Base-by-base conservation (phyloP, 1,139 yeast genomes). In the Candida buenavistaensis region DNA sequence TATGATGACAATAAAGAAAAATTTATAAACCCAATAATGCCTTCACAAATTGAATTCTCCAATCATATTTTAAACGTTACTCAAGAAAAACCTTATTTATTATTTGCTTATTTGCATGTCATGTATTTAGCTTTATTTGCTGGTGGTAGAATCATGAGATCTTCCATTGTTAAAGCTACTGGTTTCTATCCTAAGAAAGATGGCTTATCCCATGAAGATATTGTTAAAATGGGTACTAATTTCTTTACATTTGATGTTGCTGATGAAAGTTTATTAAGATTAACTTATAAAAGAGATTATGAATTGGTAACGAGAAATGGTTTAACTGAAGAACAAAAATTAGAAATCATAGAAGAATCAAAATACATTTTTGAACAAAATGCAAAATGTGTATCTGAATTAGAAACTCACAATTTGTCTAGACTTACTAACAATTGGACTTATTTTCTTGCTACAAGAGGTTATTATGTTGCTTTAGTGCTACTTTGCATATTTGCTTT, bases 121-220 rank as follows among this genome's bases (percentile, higher is more conserved):
- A 74, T 86, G 80, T 87, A 87, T 58, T 65, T 86, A 52, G 95
- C 94, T 1, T 70, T 87, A 33, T 87, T 87, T 62, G 95, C 95
- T 5, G 96, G 96, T 33, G 95, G 95, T 19, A 69, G 82, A 44
- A 71, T 86, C 34, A 74, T 86, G 78, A 67, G 83, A 40, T 80
- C 89, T 1, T 74, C 80, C 14, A 59, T 86, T 23, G 69, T 82
- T 32, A 78, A 72, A 50, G 80, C 89, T 21, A 65, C 82, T 4
- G 88, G 90, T 2, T 62, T 86, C 40, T 84, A 84, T 68, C 95
- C 95, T 4, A 80, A 80, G 46, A 76, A 81, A 37, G 75, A 75
- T 34, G 86, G 87, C 14, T 62, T 77, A 45, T 59, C 75, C 19
- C 80, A 78, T 38, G 82, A 73, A 33, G 87, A 84, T 38, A 72